Evolutionary conservation across 2,329 filamentous ascomycete species (phyloP).

Genomic region (Zymoseptoria passerinii): DNA sequence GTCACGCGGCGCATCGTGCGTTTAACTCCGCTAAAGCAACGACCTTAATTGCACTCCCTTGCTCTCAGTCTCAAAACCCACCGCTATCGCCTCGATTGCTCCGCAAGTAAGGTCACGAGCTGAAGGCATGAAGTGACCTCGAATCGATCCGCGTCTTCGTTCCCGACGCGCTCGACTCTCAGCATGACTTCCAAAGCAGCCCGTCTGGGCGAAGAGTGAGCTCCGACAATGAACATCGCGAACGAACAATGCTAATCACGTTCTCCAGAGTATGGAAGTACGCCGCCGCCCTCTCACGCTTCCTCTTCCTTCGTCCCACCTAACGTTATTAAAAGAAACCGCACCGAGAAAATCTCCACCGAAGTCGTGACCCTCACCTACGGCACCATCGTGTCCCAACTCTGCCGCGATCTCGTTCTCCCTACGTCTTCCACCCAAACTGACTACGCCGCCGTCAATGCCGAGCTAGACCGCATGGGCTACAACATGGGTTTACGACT

Average conservation of each 20-base stretch:
- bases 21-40: neutral
- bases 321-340: conserved; percentile 52
- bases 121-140: conserved; percentile 22
- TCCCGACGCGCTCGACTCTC: conserved; percentile 10
- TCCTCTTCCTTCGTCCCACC: neutral
- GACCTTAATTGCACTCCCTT: neutral
- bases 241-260: conserved; percentile 23
- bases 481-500: conserved; percentile 95
- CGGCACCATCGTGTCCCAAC: conserved; percentile 90
- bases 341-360: conserved; percentile 95
- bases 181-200: conserved; percentile 55
- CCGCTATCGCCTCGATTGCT: neutral
- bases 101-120: neutral
- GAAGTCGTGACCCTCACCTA: conserved; percentile 97
- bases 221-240: conserved; percentile 9
- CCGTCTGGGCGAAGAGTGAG: conserved; percentile 68
- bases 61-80: neutral
- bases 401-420: conserved; percentile 76
- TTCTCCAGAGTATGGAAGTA: conserved; percentile 81
- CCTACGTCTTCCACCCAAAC: conserved; percentile 47
- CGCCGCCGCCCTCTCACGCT: conserved; percentile 34
- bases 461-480: conserved; percentile 97
- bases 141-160: conserved; percentile 9
- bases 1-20: neutral
- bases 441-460: conserved; percentile 93